Evolutionary conservation across 192 early-diverging fungal species (phyloP).

Genomic region (Umbelopsis vinacea): DNA sequence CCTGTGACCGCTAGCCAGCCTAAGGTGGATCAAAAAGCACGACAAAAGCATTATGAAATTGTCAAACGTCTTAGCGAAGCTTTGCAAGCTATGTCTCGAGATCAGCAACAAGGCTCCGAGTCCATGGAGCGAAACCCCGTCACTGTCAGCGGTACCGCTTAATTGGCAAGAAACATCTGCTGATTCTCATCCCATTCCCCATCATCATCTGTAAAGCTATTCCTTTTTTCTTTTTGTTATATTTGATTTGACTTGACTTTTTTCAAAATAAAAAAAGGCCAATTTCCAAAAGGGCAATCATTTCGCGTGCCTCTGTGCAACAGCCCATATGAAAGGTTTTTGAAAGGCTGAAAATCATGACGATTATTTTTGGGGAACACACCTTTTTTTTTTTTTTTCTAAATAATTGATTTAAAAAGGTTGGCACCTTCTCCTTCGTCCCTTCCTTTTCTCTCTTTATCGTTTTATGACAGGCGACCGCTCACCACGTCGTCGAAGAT

Average conservation of each 20-base stretch:
- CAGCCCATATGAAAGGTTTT: too few relatives aligned
- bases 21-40: not conserved
- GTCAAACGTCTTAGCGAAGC: constrained; percentile 7
- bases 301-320: too few relatives aligned
- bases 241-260: too few relatives aligned
- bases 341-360: too few relatives aligned
- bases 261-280: not conserved
- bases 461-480: not conserved
- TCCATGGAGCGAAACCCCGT: not conserved
- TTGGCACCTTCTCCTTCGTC: not conserved
- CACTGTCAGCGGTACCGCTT: constrained; percentile 11
- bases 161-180: not conserved
- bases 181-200: not conserved
- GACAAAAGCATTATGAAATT: constrained; percentile 13
- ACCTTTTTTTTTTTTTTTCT: too few relatives aligned
- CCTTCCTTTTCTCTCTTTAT: not conserved
- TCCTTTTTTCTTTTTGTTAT: not conserved
- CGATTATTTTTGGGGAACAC: too few relatives aligned
- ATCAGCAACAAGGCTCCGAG: not conserved
- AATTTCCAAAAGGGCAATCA: not conserved
- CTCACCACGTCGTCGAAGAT: not conserved
- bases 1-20: not conserved
- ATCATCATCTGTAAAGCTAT: not conserved
- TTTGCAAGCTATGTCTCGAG: constrained; percentile 11
- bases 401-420: not conserved